Evolutionary conservation across 2,329 filamentous ascomycete species (phyloP).

Genomic region (Penicillium nordicum): DNA sequence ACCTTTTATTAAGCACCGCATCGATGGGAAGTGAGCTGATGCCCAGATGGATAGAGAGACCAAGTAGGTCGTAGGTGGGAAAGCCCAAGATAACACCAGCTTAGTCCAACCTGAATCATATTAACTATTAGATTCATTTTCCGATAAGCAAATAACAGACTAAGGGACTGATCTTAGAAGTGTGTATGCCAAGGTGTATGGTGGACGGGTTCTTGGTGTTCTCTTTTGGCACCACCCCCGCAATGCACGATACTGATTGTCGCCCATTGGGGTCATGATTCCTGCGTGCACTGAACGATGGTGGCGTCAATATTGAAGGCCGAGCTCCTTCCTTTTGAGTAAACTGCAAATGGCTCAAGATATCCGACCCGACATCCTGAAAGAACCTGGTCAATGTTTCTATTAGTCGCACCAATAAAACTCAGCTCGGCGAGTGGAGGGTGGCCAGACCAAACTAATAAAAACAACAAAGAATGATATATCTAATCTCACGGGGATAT

Average conservation of each 20-base stretch:
- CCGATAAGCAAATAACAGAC: too few species aligned
- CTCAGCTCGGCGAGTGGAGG: not conserved
- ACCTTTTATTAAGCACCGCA: not conserved
- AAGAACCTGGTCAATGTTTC: not conserved
- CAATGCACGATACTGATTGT: too few species aligned
- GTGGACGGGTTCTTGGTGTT: not conserved
- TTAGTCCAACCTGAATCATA: too few species aligned
- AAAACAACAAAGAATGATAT: not conserved
- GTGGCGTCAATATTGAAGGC: not conserved
- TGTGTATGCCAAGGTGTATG: not conserved
- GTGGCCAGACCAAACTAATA: not conserved
- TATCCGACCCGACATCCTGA: not conserved
- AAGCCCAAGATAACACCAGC: too few species aligned
- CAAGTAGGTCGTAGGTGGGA: too few species aligned
- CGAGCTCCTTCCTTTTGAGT: not conserved
- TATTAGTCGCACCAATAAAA: not conserved
- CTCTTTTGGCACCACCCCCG: not conserved
- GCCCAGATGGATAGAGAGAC: too few species aligned
- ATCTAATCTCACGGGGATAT: not conserved
- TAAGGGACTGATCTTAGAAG: not conserved
- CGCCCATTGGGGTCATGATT: not conserved
- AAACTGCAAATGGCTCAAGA: not conserved
- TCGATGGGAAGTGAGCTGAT: not conserved
- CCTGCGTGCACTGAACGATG: too few species aligned
- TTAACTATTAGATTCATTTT: too few species aligned